Conservation (phyloP, 2,329 filamentous ascomycete genomes). For the Colletotrichum sidae region DNA sequence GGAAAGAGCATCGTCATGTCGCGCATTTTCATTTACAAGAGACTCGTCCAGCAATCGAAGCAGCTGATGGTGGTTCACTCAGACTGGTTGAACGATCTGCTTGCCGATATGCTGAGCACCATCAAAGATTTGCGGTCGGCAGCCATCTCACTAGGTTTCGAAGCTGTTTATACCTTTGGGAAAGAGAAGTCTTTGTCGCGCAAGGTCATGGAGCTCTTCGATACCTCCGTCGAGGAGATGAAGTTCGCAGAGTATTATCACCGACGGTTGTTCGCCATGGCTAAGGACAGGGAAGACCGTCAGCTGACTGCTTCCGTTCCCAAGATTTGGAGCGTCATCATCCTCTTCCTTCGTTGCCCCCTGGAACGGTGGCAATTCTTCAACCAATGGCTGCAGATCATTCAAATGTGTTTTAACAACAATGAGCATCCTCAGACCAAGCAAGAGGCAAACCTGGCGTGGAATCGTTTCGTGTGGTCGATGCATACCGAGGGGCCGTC, state of each 20-base stretch:
- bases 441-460: slow-evolving; percentile 83
- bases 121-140: slow-evolving; percentile 80
- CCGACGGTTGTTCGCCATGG: slow-evolving; percentile 75
- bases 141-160: slow-evolving; percentile 79
- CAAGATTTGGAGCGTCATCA: slow-evolving; percentile 87
- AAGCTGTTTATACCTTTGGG: slow-evolving; percentile 77
- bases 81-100: slow-evolving; percentile 85
- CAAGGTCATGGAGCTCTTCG: slow-evolving; percentile 73
- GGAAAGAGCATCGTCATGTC: slow-evolving; percentile 86
- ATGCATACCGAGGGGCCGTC: slow-evolving; percentile 72
- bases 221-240: slow-evolving; percentile 67
- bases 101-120: slow-evolving; percentile 83
- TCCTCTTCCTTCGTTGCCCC: slow-evolving; percentile 79
- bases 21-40: slow-evolving; percentile 82
- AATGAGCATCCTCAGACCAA: slow-evolving; percentile 74
- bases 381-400: slow-evolving; percentile 79
- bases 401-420: slow-evolving; percentile 87
- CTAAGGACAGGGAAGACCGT: slow-evolving; percentile 70
- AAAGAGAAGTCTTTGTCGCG: slow-evolving; percentile 76
- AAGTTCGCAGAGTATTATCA: slow-evolving; percentile 78
- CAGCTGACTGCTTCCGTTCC: slow-evolving; percentile 71
- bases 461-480: slow-evolving; percentile 85
- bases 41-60: slow-evolving; percentile 78
- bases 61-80: slow-evolving; percentile 76
- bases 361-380: slow-evolving; percentile 79